These are phyloP conservation scores for Teunomyces stri DNA, from an alignment of 805 yeast genomes.

Conservation along the genomic window DNA sequence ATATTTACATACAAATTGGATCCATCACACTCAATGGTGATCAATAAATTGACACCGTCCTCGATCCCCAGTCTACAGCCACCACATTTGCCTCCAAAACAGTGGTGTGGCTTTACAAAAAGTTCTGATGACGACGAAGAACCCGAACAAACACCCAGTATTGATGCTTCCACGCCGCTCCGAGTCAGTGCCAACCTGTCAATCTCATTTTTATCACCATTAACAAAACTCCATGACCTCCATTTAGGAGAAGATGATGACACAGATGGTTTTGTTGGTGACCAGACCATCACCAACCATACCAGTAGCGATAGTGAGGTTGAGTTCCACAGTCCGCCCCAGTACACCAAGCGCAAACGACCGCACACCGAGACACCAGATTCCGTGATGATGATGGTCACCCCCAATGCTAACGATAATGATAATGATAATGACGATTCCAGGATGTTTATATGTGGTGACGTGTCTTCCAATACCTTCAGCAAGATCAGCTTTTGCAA, in stretches of 20 bases:
- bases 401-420: conserved; percentile 17
- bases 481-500: conserved; percentile 27
- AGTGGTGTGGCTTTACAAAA: conserved; percentile 11
- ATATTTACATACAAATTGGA: not conserved
- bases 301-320: conserved; percentile 14
- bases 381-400: conserved; percentile 21
- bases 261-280: conserved; percentile 20
- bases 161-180: conserved; percentile 23
- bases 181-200: conserved; percentile 12
- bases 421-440: conserved; percentile 6
- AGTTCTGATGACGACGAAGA: conserved; percentile 9
- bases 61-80: conserved; percentile 12
- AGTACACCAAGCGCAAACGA: conserved; percentile 24
- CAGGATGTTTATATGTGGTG: conserved; percentile 19
- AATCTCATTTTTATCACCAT: conserved; percentile 30
- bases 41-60: conserved; percentile 6
- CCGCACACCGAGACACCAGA: conserved; percentile 24
- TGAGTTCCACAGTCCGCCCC: conserved; percentile 18
- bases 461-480: conserved; percentile 11
- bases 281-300: conserved; percentile 25
- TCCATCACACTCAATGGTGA: not conserved
- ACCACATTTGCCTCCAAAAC: conserved; percentile 4
- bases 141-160: not conserved
- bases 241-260: conserved; percentile 21
- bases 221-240: conserved; percentile 32